Base-by-base conservation (phyloP, 202 grass and related monocot species). In the Eragrostis tef region DNA sequence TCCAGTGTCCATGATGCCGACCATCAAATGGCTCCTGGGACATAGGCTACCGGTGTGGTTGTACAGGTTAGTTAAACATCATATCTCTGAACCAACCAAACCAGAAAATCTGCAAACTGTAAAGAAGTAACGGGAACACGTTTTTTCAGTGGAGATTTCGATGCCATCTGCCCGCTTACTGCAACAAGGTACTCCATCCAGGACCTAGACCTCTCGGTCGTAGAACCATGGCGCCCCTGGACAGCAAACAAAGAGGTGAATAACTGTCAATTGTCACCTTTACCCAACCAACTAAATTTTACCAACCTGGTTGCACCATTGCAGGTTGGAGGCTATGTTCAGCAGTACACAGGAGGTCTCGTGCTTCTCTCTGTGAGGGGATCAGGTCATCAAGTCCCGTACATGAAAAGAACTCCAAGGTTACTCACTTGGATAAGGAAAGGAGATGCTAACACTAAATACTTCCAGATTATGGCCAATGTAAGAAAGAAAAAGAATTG, bases 91-190 rank as follows among this genome's bases (percentile, higher is more conserved):
- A 61, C 47, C 19, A 29, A 39, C 16, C 0, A 45, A 45, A 45
- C 25, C 19, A 20, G 5, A 16, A 2, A 11, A 59, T 15, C 6
- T 22, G 2, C 73, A 81, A 47, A 48, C 9, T 77, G 15, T 11
- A 11, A 41, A 67, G 19, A 27, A 60, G 45, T 83, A 39, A 68
- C n/a, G 21, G 1, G 46, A 56, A 26, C 48, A 78, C 34, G 6
- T 79, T 82, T 79, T 82, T 65, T 42, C 85, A 94, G 86, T 39
- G 87, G 89, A 2, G 92, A 91, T 44, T 78, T 86, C 2, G 89
- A 89, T 82, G 46, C 67, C 3, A 41, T 73, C 24, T 86, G 83
- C 52, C 84, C 89, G 0, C 63, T 87, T 15, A 73, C 86, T 2
- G 74, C 84, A 0, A 91, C 84, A 2, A 87, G 86, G 73, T 78